Base-by-base conservation (phyloP, 2,329 filamentous ascomycete species). In the Tolypocladium endophyticum region DNA sequence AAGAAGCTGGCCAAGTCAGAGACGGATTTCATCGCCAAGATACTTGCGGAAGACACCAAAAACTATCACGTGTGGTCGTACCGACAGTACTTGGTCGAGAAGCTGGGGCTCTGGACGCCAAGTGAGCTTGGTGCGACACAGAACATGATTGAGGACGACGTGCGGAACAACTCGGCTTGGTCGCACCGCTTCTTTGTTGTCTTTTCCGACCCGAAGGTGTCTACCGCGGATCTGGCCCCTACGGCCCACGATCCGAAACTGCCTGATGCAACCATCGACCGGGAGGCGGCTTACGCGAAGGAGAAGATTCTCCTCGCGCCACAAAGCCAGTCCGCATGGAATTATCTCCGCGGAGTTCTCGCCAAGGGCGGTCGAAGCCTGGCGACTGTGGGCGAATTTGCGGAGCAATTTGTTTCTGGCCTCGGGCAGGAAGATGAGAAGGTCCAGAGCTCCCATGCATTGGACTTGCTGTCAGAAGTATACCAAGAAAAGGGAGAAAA, bases 1-100 rank as follows among this genome's bases (percentile, higher is more conserved):
- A 66, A 80, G 79, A 66, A 66, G 60, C 80, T 90, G 58, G 84
- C 83, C 14, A 72, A 79, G 4, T 83, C 82, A 4, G 94, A 99
- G 75, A 79, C 81, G 25, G 80, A 79, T 18, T 97, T 97, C 72
- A 82, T 97, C 61, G 82, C 81, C 61, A 75, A 81, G 55, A 97
- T 99, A 83, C 87, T 99, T 59, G 82, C 81, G 47, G 82, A 89
- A 66, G 94, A 99, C 72, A 85, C 88, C 56, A 99, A 99, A 77
- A 99, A 99, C 78, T 97, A 99, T 73, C 94, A 99, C 72, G 94
- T 97, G 55, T 99, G 94, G 94, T 91, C 87, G 59, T 99, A 97
- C 77, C 83, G 94, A 61, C 91, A 96, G 72, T 86, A 83, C 69
- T 73, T 87, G 25, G 82, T 86, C 47, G 76, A 77, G 57, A 85